phyloP scores from a whole-genome alignment of 2,329 filamentous ascomycete species.

The Aspergillus udagawae region DNA sequence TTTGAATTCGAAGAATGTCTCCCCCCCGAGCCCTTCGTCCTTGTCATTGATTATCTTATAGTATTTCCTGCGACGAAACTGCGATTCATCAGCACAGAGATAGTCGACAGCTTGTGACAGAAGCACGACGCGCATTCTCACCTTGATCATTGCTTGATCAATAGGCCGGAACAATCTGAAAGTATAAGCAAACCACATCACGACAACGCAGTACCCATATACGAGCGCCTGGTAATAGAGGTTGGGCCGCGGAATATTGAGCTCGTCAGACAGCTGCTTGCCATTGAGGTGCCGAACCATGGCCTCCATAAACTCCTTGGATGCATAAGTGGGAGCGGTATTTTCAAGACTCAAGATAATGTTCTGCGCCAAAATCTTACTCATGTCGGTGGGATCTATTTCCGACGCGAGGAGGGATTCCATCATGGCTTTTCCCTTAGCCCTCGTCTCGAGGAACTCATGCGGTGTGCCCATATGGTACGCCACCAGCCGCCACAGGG shows the following conservation, averaged over 20 bases:
- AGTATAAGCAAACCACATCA: constrained; percentile 48
- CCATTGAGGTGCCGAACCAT: constrained; percentile 69
- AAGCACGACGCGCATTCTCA: constrained; percentile 18
- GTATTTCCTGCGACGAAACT: constrained; percentile 48
- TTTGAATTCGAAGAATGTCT: constrained; percentile 67
- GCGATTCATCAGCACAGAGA: background rate
- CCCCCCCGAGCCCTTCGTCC: constrained; percentile 60
- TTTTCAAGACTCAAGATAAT: constrained; percentile 66
- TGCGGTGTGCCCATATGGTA: constrained; percentile 68
- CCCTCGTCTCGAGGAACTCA: constrained; percentile 54
- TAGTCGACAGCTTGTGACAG: background rate
- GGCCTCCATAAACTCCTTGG: constrained; percentile 63
- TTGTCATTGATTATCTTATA: constrained; percentile 61
- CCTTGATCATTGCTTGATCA: constrained; percentile 52
- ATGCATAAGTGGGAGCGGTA: constrained; percentile 62
- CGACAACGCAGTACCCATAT: constrained; percentile 63
- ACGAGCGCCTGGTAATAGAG: constrained; percentile 59
- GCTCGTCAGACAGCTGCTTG: constrained; percentile 54
- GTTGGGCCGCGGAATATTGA: constrained; percentile 56
- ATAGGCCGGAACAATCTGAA: constrained; percentile 48
- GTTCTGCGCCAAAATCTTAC: constrained; percentile 66
- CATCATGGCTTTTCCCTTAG: constrained; percentile 59
- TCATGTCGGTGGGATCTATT: constrained; percentile 61
- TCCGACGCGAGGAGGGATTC: constrained; percentile 65
- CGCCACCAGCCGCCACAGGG: constrained; percentile 71